Conservation (phyloP, 805 yeast species). For the Kurtzmaniella cleridarum region DNA sequence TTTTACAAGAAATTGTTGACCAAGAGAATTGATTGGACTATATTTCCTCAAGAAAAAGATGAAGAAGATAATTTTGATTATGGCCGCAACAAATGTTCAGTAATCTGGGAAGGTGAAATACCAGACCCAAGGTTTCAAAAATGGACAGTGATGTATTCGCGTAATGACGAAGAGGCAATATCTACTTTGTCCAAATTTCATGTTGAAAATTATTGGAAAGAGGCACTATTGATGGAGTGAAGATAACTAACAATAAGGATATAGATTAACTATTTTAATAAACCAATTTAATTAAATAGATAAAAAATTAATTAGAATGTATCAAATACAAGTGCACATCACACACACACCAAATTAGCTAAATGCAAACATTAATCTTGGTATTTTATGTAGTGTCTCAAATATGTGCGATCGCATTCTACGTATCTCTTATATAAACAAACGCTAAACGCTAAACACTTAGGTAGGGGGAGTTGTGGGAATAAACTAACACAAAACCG, state of each 20-base stretch:
- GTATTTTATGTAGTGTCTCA: no score
- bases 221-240: constrained; percentile 17
- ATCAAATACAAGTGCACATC: no score
- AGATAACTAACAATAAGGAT: no score
- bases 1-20: constrained; percentile 58
- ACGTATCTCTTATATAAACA: no score
- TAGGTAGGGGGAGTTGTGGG: no score
- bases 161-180: constrained; percentile 45
- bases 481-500: not conserved
- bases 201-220: constrained; percentile 57
- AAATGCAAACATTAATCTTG: no score
- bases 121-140: constrained; percentile 48
- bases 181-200: constrained; percentile 45
- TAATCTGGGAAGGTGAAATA: constrained; percentile 72
- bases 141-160: constrained; percentile 63
- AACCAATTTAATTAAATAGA: no score
- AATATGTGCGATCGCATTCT: no score
- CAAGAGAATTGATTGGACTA: constrained; percentile 67
- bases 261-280: no score
- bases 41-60: constrained; percentile 33
- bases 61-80: constrained; percentile 23
- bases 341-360: no score
- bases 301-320: no score
- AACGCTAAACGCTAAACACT: no score
- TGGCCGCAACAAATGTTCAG: constrained; percentile 36